Evolutionary conservation across 1,139 yeast genomes (phyloP), one percentile per base, ranked within the genome.

Genomic region (Waltiozyma sp.): DNA sequence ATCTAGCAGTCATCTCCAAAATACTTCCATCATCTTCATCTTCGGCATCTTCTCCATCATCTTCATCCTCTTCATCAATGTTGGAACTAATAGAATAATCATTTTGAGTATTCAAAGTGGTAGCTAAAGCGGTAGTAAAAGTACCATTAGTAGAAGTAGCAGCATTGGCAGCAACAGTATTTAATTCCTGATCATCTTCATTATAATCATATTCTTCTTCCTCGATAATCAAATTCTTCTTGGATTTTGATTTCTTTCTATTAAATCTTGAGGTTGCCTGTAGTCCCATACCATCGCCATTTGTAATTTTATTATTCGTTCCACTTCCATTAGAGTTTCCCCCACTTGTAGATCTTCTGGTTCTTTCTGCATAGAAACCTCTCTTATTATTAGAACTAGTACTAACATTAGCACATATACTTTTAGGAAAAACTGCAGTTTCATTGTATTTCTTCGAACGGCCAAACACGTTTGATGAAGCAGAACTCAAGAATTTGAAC

Each of bases 361-460:
- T 7, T 28, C n/a, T 11, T 28, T 10, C 13, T 11, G 31, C 13
- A 14, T 10, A 28, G 62, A 58, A 47, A 6, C 45, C 41, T 37
- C 45, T 49, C 5, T 26, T 26, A 14, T 5, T 26, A 14, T 26
- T 26, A 14, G 6, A 11, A 26, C n/a, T n/a, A n/a, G n/a, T n/a
- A n/a, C n/a, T n/a, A n/a, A n/a, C n/a, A n/a, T n/a, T n/a, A n/a
- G n/a, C n/a, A n/a, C n/a, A n/a, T n/a, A 11, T 26, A 11, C n/a
- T 11, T 10, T 14, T 14, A 4, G 58, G 58, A 38, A 56, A 65
- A 45, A 54, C 62, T 52, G 46, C 69, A 70, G 51, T 68, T 49
- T 53, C 56, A 28, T 50, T 45, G 31, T 42, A 47, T 28, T 45
- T 39, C 37, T 54, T 44, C 3, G 71, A 75, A 6, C 54, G 45